These are phyloP conservation scores for Kwoniella sp. DNA, from an alignment of 768 basidiomycete genomes.

Conservation along the genomic window DNA sequence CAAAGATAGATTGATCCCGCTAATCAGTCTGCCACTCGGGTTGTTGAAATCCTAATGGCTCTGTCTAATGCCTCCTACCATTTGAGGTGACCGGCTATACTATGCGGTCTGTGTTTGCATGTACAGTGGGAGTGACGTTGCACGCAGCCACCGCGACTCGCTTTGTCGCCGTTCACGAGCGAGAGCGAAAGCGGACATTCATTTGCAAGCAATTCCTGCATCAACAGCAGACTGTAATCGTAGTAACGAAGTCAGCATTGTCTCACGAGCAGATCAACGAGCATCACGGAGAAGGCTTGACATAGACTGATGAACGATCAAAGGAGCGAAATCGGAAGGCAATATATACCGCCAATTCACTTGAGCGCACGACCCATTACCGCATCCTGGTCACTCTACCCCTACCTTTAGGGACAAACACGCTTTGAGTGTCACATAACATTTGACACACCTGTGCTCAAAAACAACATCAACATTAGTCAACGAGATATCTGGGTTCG, in stretches of 20 bases:
- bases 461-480: slow-evolving; percentile 1
- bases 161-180: neutral
- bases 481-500: neutral
- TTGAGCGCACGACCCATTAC: neutral
- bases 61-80: neutral
- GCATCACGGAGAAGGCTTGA: no score
- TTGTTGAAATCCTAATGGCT: no score
- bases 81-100: neutral
- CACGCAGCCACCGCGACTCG: neutral
- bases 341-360: no score
- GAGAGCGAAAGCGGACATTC: neutral
- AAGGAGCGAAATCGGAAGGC: no score
- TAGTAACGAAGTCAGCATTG: no score
- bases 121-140: neutral
- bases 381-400: neutral
- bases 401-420: neutral
- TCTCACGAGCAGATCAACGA: no score
- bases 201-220: neutral
- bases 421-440: neutral
- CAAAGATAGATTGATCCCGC: neutral
- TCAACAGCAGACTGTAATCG: neutral
- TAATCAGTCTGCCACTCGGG: neutral
- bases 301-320: no score
- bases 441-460: neutral
- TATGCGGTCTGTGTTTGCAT: neutral